Base-by-base conservation (phyloP, 441 rosid species). In the Pelargonium fulgidum region DNA sequence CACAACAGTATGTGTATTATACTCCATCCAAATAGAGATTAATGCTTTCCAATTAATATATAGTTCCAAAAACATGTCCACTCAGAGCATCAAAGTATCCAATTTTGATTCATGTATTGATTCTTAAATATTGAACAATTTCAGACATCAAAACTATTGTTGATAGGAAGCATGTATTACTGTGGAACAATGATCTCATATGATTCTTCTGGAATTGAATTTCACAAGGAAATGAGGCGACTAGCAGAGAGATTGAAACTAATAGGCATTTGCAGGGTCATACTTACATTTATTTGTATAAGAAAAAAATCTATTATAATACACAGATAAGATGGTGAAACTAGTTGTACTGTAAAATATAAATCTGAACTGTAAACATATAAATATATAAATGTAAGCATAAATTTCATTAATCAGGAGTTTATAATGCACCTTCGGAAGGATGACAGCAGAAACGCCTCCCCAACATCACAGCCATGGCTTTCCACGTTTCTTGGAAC, bases 401-500 rank as follows among this genome's bases (percentile, higher is more conserved):
- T 58, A 17, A 68, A 66, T 36, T 48, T 52, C 29, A 64, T 48
- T 62, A 68, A 59, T 44, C 4, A 29, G 16, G 58, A 67, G 56
- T 59, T 3, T 75, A 65, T 68, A 75, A 36, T 68, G 77, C 70
- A 96, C 99, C 98, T 93, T 77, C 97, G 81, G 20, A 96, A 82
- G 26, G 93, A 85, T 62, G 99, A 90, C 64, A 91, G 77, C 71
- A 93, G 75, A 80, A 83, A 84, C 22, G 95, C 87, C 81, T 93
- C 99, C 73, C 96, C 91, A 62, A 93, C 90, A 77, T 90, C 91
- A 74, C 98, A 89, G 10, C 75, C 81, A 79, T 72, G 80, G 81
- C 78, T 89, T 77, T 93, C 98, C 70, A 79, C 79, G 78, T 87
- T 88, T 84, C 88, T 85, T 56, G 86, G 84, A 69, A 74, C 65